phyloP scores from a whole-genome alignment of 257 asterid species.

The Fraxinus cuspidata region DNA sequence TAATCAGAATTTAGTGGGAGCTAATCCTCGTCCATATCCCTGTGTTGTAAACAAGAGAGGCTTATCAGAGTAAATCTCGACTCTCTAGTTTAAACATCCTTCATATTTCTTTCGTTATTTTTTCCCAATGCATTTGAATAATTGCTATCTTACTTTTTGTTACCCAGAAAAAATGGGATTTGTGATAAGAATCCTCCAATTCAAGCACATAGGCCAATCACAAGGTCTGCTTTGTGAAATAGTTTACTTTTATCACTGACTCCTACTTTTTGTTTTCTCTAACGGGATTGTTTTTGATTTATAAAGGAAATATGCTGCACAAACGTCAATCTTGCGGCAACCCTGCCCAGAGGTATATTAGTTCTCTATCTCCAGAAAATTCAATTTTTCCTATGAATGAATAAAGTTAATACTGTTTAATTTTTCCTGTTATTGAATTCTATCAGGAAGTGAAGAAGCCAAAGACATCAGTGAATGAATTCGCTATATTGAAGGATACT shows the following conservation, averaged over 20 bases:
- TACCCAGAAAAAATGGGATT: constrained; percentile 58
- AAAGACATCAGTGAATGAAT: constrained; percentile 44
- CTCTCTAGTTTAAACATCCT: constrained; percentile 12
- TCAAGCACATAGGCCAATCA: constrained; percentile 66
- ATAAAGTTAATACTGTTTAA: background rate
- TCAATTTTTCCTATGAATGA: background rate
- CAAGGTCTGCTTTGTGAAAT: constrained; percentile 50
- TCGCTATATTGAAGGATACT: constrained; percentile 53
- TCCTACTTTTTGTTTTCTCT: constrained; percentile 14
- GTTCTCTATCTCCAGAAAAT: constrained; percentile 7
- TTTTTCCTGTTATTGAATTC: background rate
- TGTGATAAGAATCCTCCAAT: constrained; percentile 44
- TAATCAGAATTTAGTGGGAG: constrained; percentile 56
- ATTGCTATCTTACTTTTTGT: background rate
- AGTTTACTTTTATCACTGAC: background rate
- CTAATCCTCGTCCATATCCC: constrained; percentile 41
- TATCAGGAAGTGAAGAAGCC: constrained; percentile 50
- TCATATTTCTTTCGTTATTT: background rate
- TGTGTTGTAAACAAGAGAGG: constrained; percentile 61
- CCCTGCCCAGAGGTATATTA: constrained; percentile 43
- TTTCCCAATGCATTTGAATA: background rate
- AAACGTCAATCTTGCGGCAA: constrained; percentile 57
- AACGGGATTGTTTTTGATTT: constrained; percentile 17
- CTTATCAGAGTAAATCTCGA: constrained; percentile 60
- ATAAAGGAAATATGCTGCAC: constrained; percentile 72